Conservation (phyloP, 306 rosid species). For the Trifolium fragiferum region DNA sequence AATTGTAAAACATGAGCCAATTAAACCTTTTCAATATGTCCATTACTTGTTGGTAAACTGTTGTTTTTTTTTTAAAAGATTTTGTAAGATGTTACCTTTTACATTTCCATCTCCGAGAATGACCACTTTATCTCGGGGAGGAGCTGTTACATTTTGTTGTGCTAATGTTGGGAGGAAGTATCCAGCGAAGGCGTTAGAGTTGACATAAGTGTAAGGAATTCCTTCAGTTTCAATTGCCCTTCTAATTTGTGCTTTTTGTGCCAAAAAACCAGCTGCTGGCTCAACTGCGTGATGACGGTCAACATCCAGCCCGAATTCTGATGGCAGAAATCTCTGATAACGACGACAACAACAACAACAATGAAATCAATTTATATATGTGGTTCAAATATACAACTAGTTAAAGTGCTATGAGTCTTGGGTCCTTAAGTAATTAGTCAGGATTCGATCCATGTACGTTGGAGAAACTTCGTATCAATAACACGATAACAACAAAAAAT, state of each 20-base stretch:
- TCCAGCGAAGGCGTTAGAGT: slow-evolving; percentile 39
- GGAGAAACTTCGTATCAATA: too few species aligned
- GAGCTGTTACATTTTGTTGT: slow-evolving; percentile 42
- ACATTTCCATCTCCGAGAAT: slow-evolving; percentile 57
- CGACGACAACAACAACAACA: not conserved
- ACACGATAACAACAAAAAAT: too few species aligned
- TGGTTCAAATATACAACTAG: not conserved
- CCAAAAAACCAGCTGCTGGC: not conserved
- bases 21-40: not conserved
- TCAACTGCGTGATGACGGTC: slow-evolving; percentile 42
- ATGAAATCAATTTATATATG: not conserved
- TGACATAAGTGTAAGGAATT: slow-evolving; percentile 41
- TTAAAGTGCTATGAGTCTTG: not conserved
- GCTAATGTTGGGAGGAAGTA: slow-evolving; percentile 40
- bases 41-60: not conserved
- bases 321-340: slow-evolving; percentile 51
- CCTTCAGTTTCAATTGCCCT: slow-evolving; percentile 44
- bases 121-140: slow-evolving; percentile 50
- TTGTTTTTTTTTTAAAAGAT: not conserved
- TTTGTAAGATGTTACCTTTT: slow-evolving; percentile 38
- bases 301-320: slow-evolving; percentile 49
- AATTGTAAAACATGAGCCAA: not conserved
- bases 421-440: too few species aligned
- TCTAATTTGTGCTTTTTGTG: slow-evolving; percentile 20
- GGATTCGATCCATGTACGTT: too few species aligned